Base-by-base conservation (phyloP, 768 basidiomycete species). In the Vishniacozyma victoriae region DNA sequence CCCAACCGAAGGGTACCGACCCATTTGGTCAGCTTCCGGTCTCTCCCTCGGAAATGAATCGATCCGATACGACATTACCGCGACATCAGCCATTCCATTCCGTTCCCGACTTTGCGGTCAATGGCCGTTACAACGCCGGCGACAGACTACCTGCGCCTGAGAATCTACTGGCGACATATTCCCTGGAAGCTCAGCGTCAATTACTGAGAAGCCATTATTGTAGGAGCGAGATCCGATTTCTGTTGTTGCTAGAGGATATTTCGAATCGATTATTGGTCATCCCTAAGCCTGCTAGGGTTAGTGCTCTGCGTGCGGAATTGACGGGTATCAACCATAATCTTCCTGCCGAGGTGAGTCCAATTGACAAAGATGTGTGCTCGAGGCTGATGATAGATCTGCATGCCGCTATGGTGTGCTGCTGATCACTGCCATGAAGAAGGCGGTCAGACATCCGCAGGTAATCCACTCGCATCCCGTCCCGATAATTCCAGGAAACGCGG, bases 271-370 rank as follows among this genome's bases (percentile, higher is more conserved):
- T 99, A 29, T 74, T 99, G 41, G 83, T 95, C 22, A 83, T 99
- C 0, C 95, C 95, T 13, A 85, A 85, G 64, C 90, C 86, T 37
- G 95, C 95, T 12, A 82, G 93, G 31, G 85, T 97, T 35, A 93
- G 90, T 70, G 92, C 95, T n/a, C 75, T 99, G 37, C 78, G 95
- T 66, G 95, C 95, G 25, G 95, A 97, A 69, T 73, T 99, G 60
- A 99, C 95, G 4, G 84, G 85, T 15, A 75, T 99, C 45, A 99
- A 99, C 64, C 93, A 99, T 67, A 87, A 86, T 68, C 79, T 99
- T 24, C 95, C 95, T 13, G 88, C 95, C 2, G 95, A 97, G 78
- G 92, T 88, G 72, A 68, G 70, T 65, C 11, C 15, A 12, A 26
- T 18, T 19, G 4, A 2, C 1, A 33, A 25, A 19, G 4, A n/a